Base-by-base conservation (phyloP, 345 rosid genomes). In the Ricinus communis region DNA sequence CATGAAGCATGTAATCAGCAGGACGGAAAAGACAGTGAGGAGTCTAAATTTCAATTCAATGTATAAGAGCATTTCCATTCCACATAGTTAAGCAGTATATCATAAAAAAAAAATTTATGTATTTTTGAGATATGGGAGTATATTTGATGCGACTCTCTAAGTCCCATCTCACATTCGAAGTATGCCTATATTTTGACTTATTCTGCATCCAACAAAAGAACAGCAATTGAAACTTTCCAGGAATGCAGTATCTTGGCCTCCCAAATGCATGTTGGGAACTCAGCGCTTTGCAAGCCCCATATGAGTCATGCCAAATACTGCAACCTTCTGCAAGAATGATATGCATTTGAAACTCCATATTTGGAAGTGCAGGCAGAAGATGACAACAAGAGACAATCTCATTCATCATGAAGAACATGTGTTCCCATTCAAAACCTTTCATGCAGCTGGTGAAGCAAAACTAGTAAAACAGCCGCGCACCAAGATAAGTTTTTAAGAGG, bases 1-100 rank as follows among this genome's bases (percentile, higher is more conserved):
- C 11, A 65, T 43, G 18, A 57, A 18, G n/a, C 45, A 38, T 40
- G 57, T 14, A 38, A 69, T 73, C 38, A 56, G 30, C 41, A 50
- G 13, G 16, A 4, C 31, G 4, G 14, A 31, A 49, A 56, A 50
- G 7, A 72, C 19, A 64, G 30, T 38, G 1, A 22, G 55, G 53
- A 41, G 50, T 56, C 41, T 55, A 6, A 2, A 33, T 6, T 33
- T 33, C 38, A 33, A 33, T 33, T 33, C 38, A 33, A 33, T 33
- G 38, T 6, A 33, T 33, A 2, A n/a, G 62, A 58, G 64, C 51
- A 65, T 21, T 47, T 28, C 36, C 53, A 52, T 54, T 46, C 65
- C 38, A 36, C 13, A 38, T 18, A 22, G 19, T 52, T 18, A 53
- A 10, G 47, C 28, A 43, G 65, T n/a, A n/a, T n/a, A n/a, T n/a